phyloP scores from a whole-genome alignment of 2,329 filamentous ascomycete species.

The Diaporthe ilicicola region DNA sequence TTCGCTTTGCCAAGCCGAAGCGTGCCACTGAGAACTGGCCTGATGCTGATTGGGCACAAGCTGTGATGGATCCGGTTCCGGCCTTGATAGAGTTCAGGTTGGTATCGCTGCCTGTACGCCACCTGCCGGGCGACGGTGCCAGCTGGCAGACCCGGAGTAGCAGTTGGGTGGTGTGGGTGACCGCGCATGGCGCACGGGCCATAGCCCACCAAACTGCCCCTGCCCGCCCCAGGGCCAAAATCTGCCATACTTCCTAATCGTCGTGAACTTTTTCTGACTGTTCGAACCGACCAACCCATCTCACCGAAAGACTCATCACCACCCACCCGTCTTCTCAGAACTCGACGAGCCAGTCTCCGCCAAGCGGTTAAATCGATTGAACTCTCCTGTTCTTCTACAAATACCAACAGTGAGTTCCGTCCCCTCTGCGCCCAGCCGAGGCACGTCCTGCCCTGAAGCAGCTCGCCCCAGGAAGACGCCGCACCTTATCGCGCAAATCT shows the following conservation, averaged over 20 bases:
- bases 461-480: conserved; percentile 4
- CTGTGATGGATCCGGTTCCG: conserved; percentile 1
- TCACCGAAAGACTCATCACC: conserved; percentile 42
- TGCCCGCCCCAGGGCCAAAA: conserved; percentile 37
- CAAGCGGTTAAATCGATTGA: conserved; percentile 99
- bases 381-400: conserved; percentile 77
- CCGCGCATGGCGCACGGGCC: not conserved
- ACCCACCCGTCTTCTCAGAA: conserved; percentile 60
- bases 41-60: conserved; percentile 19
- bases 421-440: conserved; percentile 29
- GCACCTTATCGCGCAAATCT: conserved; percentile 3
- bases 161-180: not conserved
- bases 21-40: conserved; percentile 21
- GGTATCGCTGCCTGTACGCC: not conserved
- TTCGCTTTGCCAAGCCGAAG: conserved; percentile 6
- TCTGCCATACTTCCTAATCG: conserved; percentile 22
- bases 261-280: conserved; percentile 39
- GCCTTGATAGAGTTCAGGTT: not conserved
- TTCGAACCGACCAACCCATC: conserved; percentile 17
- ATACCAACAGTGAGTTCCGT: conserved; percentile 28
- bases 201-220: conserved; percentile 25
- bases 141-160: not conserved
- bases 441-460: not conserved
- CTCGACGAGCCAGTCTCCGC: conserved; percentile 99
- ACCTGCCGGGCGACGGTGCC: not conserved